Percentiles rank a stretch among this genome's conserved stretches.
phyloP scores from a whole-genome alignment of 1,284 basidiomycete genomes.

The Chalciporus sp. region DNA sequence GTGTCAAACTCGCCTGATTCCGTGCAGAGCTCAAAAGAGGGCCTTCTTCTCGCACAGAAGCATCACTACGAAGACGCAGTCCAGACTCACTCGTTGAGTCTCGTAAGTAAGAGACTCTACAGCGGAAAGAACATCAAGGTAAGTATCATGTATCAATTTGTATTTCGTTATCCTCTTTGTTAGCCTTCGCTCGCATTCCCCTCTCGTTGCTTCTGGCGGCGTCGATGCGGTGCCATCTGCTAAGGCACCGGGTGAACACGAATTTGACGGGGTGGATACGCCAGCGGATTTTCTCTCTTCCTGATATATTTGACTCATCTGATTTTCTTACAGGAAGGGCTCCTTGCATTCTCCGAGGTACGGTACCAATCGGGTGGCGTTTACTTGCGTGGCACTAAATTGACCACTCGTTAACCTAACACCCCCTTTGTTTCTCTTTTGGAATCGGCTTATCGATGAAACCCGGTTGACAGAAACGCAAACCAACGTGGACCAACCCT shows the following conservation, averaged over 20 bases:
- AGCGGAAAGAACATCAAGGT: conserved; percentile 76
- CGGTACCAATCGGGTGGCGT: conserved; percentile 22
- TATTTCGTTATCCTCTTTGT: not conserved
- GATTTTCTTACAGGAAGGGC: conserved; percentile 41
- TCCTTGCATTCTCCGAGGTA: conserved; percentile 48
- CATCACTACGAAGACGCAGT: conserved; percentile 59
- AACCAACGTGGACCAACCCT: conserved; percentile 61
- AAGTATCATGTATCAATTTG: conserved; percentile 9
- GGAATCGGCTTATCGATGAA: conserved; percentile 12
- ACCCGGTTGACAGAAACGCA: conserved; percentile 49
- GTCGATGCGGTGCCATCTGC: conserved; percentile 32
- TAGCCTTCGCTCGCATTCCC: not conserved
- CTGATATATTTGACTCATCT: conserved; percentile 17
- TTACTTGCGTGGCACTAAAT: conserved; percentile 15
- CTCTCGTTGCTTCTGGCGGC: conserved; percentile 36
- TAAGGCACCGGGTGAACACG: conserved; percentile 9
- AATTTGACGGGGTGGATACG: too few relatives aligned
- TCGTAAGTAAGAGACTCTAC: conserved; percentile 60
- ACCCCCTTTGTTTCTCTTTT: conserved; percentile 36
- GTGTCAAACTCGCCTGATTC: conserved; percentile 77
- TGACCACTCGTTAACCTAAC: conserved; percentile 3
- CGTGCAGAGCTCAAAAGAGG: conserved; percentile 76
- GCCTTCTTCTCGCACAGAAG: conserved; percentile 56
- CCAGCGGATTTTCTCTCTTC: conserved; percentile 1
- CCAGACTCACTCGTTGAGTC: conserved; percentile 48